Evolutionary conservation across 768 basidiomycete genomes (phyloP).

Genomic region (Suillus decipiens): DNA sequence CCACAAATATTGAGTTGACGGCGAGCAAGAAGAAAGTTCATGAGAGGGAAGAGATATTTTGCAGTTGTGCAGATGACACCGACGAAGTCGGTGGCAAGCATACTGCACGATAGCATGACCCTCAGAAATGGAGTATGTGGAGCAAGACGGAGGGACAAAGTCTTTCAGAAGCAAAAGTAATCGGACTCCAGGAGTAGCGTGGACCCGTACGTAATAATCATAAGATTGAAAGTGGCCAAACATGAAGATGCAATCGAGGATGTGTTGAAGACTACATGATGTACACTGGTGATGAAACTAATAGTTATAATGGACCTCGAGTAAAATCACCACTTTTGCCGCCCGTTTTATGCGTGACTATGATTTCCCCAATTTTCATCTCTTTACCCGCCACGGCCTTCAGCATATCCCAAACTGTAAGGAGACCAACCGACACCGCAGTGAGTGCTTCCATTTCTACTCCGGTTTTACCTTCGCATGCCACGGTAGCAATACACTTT

Average conservation of each 20-base stretch:
- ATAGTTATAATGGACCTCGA: constrained; percentile 12
- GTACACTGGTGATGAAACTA: not conserved
- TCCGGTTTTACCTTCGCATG: constrained; percentile 79
- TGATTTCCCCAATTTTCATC: constrained; percentile 75
- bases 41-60: not conserved
- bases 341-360: constrained; percentile 68
- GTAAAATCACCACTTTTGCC: constrained; percentile 75
- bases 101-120: not conserved
- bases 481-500: constrained; percentile 64
- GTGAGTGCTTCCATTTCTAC: constrained; percentile 94
- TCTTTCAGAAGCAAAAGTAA: not conserved
- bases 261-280: not conserved
- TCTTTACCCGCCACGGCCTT: constrained; percentile 88
- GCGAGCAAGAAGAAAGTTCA: not conserved
- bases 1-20: not conserved
- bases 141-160: not conserved
- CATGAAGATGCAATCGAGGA: not conserved
- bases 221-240: not conserved
- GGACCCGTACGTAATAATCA: not conserved
- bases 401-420: constrained; percentile 94
- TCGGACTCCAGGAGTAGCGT: not conserved
- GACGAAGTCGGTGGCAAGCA: not conserved
- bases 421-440: constrained; percentile 73
- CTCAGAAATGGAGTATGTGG: not conserved
- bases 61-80: not conserved